Conservation (phyloP, 1,284 basidiomycete genomes). For the Golubevia sp. region DNA sequence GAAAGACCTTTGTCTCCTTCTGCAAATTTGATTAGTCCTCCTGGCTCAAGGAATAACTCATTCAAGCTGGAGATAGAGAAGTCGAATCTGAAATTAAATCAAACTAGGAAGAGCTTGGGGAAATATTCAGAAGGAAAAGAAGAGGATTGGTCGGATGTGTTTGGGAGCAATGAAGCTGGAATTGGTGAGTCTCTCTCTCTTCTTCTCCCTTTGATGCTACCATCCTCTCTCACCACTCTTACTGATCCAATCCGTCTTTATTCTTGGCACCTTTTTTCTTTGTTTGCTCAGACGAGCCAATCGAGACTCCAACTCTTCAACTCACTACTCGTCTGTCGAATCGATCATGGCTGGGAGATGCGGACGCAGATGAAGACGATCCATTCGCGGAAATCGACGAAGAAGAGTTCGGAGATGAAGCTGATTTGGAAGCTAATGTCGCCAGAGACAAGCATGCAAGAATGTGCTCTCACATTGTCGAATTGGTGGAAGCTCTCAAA, state of each 20-base stretch:
- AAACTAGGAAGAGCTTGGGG: constrained; percentile 33
- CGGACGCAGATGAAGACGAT: constrained; percentile 39
- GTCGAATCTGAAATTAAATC: constrained; percentile 20
- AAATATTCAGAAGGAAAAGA: constrained; percentile 34
- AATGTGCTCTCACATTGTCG: constrained; percentile 34
- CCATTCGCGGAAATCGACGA: constrained; percentile 50
- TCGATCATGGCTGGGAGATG: constrained; percentile 39
- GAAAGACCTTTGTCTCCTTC: neutral
- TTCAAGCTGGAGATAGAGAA: constrained; percentile 25
- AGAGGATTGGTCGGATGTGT: constrained; percentile 46
- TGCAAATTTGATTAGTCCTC: constrained; percentile 2
- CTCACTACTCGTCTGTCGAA: constrained; percentile 41
- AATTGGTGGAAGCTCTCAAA: constrained; percentile 38
- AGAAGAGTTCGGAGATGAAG: constrained; percentile 30
- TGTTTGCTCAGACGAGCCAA: neutral
- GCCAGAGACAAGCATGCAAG: constrained; percentile 46
- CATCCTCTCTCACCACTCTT: no score
- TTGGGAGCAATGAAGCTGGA: constrained; percentile 14
- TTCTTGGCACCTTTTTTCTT: neutral
- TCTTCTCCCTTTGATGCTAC: neutral
- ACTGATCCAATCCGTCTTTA: neutral
- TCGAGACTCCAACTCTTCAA: constrained; percentile 15
- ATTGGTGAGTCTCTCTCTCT: neutral
- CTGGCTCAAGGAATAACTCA: constrained; percentile 8
- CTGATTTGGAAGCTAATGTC: constrained; percentile 47